phyloP scores from a whole-genome alignment of 148 eudicot species.

The Rhododendron molle region DNA sequence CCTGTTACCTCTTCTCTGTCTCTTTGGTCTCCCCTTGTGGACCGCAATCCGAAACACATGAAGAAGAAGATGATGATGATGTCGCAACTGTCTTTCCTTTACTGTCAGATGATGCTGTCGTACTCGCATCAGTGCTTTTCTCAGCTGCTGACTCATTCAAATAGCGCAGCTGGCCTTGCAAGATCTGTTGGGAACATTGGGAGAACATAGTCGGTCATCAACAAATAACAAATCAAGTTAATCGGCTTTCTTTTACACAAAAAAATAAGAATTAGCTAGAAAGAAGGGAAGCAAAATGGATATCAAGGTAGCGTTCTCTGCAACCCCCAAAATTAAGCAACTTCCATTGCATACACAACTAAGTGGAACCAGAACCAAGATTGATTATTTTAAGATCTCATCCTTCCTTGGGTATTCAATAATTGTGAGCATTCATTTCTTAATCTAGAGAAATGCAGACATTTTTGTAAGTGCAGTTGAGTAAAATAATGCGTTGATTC shows the following conservation, averaged over 20 bases:
- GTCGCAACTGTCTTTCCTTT: slow-evolving; percentile 39
- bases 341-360: neutral
- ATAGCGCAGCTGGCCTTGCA: slow-evolving; percentile 51
- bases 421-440: neutral
- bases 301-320: neutral
- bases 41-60: slow-evolving; percentile 17
- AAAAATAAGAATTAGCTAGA: neutral
- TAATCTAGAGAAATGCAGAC: neutral
- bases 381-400: neutral
- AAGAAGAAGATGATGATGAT: slow-evolving; percentile 42
- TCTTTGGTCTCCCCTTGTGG: slow-evolving; percentile 23
- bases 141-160: slow-evolving; percentile 36
- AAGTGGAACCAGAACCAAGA: neutral
- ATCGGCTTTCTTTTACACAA: neutral
- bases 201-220: neutral
- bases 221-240: neutral
- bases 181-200: slow-evolving; percentile 29
- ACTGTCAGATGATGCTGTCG: slow-evolving; percentile 24
- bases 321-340: neutral
- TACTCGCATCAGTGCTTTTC: slow-evolving; percentile 26
- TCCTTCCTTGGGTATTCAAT: neutral
- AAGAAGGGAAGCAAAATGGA: neutral
- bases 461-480: neutral
- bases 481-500: neutral
- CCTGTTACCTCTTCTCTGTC: neutral